Base-by-base conservation (phyloP, 768 basidiomycete species). In the Hygrocybe punicea region DNA sequence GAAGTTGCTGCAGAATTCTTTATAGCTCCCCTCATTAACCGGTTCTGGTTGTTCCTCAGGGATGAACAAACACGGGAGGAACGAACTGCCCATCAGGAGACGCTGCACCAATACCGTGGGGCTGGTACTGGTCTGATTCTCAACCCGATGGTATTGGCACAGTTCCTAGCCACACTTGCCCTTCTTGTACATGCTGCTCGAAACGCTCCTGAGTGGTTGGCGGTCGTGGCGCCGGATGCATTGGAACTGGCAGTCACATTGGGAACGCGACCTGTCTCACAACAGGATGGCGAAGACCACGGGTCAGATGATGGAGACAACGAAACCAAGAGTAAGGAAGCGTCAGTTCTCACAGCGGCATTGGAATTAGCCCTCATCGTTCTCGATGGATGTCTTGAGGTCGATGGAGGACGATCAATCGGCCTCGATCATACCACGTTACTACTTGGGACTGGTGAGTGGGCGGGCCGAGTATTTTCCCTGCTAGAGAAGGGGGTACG, bases 11-110 rank as follows among this genome's bases (percentile, higher is more conserved):
- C 90, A 0, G 92, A 94, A 66, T 86, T 74, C 71, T 98, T 98
- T 73, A 82, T 97, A 51, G 83, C 86, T 58, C 97, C 97, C 0
- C 76, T 98, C 52, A 82, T 98, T 72, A 89, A 94, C 63, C 83
- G 87, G n/a, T 97, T 98, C 72, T 99, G 94, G 94, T 67, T 80
- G n/a, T 92, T 95, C 73, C 82, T 97, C 45, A 84, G 90, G 6
- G 93, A 96, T 63, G 86, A 91, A 64, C 85, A 89, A 62, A 78
- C 82, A 2, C 80, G 91, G 36, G 89, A 93, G 65, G 81, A 83
- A 51, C 81, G 90, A 40, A 87, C 87, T 2, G 77, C 81, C 2
- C 78, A 79, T 39, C 77, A 77, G n/a, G 72, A 80, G 24, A 75
- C 74, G n/a, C 67, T 84, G 24, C 69, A 79, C 40, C 78, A 77